phyloP scores from a whole-genome alignment of 345 rosid species.

The Citrus reticulata region DNA sequence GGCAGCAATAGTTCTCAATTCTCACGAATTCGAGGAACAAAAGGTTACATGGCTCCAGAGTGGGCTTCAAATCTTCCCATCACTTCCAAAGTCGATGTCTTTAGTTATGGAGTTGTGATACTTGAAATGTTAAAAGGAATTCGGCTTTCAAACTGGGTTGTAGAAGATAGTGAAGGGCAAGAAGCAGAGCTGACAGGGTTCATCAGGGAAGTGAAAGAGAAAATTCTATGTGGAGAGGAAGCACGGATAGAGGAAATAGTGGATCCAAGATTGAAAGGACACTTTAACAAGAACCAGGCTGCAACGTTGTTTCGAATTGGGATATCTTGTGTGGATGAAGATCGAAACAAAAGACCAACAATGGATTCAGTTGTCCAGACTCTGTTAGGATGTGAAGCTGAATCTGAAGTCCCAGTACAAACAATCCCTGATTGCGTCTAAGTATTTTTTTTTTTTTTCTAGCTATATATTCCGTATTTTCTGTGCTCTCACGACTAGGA shows the following conservation, averaged over 20 bases:
- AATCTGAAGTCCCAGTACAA: neutral
- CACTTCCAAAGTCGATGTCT: conserved; percentile 40
- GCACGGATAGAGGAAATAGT: conserved; percentile 1
- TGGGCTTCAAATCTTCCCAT: conserved; percentile 38
- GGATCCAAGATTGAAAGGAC: conserved; percentile 31
- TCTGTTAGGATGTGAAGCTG: conserved; percentile 15
- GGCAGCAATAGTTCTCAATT: conserved; percentile 9
- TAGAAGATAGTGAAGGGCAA: conserved; percentile 3
- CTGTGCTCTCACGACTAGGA: neutral
- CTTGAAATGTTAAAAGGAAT: conserved; percentile 43
- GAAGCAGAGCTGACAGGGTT: conserved; percentile 32
- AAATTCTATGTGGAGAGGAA: conserved; percentile 19
- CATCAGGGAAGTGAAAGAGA: conserved; percentile 23
- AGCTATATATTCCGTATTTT: neutral
- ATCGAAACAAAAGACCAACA: conserved; percentile 31
- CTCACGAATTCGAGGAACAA: conserved; percentile 34
- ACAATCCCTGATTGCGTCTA: neutral
- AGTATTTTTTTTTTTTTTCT: neutral
- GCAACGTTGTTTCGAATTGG: conserved; percentile 17
- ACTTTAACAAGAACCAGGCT: conserved; percentile 25
- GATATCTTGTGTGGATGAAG: no score
- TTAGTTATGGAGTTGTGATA: conserved; percentile 40
- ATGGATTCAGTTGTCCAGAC: conserved; percentile 34
- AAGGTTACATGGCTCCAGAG: conserved; percentile 42
- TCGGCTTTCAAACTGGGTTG: conserved; percentile 27